phyloP scores from a whole-genome alignment of 768 basidiomycete species.

The Boletellus ananiceps region DNA sequence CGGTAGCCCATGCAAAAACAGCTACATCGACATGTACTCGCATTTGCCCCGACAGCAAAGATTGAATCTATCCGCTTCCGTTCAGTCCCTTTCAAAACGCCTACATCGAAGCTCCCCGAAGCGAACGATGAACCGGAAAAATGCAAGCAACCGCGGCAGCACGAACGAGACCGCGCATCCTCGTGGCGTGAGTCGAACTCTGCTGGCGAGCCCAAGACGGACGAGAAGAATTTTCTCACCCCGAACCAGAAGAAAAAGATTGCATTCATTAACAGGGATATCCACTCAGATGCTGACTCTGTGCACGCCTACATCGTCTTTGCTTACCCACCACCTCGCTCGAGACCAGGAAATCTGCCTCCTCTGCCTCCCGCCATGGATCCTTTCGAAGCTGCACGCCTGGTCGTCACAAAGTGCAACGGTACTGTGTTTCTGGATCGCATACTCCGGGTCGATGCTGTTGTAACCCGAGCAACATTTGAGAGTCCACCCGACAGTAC shows the following conservation, averaged over 20 bases:
- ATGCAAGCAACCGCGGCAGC: slow-evolving; percentile 36
- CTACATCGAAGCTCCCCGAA: slow-evolving; percentile 60
- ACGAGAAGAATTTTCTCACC: slow-evolving; percentile 67
- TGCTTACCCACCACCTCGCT: slow-evolving; percentile 54
- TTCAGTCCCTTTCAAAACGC: slow-evolving; percentile 83
- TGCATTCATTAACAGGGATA: slow-evolving; percentile 89
- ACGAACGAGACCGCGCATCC: slow-evolving; percentile 55
- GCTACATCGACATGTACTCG: slow-evolving; percentile 70
- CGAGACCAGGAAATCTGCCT: slow-evolving; percentile 47
- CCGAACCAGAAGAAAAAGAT: slow-evolving; percentile 88
- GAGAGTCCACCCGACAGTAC: slow-evolving; percentile 15
- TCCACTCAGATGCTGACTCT: slow-evolving; percentile 71
- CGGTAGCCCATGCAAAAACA: slow-evolving; percentile 68
- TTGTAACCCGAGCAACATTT: slow-evolving; percentile 35
- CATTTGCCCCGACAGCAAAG: slow-evolving; percentile 67
- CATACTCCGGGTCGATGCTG: slow-evolving; percentile 74
- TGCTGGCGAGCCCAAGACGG: slow-evolving; percentile 40
- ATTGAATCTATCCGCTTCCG: slow-evolving; percentile 94
- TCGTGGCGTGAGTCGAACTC: slow-evolving; percentile 50
- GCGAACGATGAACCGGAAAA: slow-evolving; percentile 30
- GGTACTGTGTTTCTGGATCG: slow-evolving; percentile 71
- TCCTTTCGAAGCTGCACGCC: slow-evolving; percentile 65
- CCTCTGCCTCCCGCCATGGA: slow-evolving; percentile 48
- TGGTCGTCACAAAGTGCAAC: slow-evolving; percentile 58
- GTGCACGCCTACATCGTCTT: slow-evolving; percentile 92